phyloP scores from a whole-genome alignment of 441 rosid genomes.

The Gossypium davidsonii region DNA sequence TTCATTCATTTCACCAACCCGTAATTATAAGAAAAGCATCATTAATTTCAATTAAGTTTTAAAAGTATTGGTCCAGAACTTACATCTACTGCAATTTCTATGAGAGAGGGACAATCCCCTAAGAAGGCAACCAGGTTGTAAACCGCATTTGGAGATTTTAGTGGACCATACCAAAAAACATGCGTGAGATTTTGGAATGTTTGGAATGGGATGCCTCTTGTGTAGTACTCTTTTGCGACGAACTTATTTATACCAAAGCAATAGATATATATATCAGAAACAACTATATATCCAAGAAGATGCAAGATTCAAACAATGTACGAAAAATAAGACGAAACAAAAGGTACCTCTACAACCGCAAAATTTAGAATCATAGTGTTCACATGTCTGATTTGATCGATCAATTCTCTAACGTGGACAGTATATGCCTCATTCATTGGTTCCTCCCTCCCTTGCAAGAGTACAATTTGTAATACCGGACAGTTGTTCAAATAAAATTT shows the following conservation, averaged over 20 bases:
- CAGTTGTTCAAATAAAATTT: neutral
- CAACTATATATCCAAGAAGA: neutral
- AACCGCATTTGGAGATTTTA: neutral
- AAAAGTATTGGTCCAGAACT: neutral
- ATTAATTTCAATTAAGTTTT: neutral
- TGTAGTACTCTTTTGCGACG: neutral
- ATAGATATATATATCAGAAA: neutral
- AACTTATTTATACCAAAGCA: neutral
- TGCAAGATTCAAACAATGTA: neutral
- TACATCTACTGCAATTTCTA: neutral
- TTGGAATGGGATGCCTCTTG: neutral
- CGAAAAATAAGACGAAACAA: neutral
- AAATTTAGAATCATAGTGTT: neutral
- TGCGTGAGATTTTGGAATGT: neutral
- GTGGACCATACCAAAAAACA: neutral
- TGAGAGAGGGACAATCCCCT: neutral
- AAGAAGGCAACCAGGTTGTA: neutral
- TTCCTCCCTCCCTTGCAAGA: neutral
- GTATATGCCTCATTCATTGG: neutral
- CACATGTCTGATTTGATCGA: neutral
- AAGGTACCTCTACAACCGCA: neutral
- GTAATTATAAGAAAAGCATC: neutral
- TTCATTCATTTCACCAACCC: neutral
- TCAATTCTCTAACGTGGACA: neutral
- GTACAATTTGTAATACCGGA: neutral